Evolutionary conservation across 2,329 filamentous ascomycete species (phyloP).

Genomic region (Dactylellina drechsleri): DNA sequence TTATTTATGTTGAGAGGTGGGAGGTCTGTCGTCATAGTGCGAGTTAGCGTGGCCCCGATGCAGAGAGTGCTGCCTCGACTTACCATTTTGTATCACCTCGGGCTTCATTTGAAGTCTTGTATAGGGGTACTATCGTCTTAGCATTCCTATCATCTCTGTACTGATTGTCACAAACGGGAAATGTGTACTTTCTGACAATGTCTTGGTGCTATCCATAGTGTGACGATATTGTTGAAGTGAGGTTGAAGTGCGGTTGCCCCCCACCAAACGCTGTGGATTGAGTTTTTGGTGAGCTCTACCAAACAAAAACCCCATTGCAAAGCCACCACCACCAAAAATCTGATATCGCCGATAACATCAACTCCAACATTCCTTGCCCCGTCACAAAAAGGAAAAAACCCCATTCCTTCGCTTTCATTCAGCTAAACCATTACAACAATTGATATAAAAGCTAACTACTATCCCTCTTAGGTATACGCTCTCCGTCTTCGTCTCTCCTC

Average conservation of each 20-base stretch:
- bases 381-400: slow-evolving; percentile 34
- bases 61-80: slow-evolving; percentile 37
- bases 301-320: neutral
- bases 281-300: slow-evolving; percentile 31
- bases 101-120: neutral
- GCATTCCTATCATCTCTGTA: too few species aligned
- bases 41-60: slow-evolving; percentile 29
- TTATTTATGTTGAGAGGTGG: slow-evolving; percentile 30
- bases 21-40: slow-evolving; percentile 39
- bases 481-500: slow-evolving; percentile 2
- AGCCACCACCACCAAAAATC: slow-evolving; percentile 18
- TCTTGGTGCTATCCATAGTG: neutral
- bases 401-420: slow-evolving; percentile 21
- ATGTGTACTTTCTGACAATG: neutral
- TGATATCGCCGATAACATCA: slow-evolving; percentile 45
- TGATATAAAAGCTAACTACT: slow-evolving; percentile 43
- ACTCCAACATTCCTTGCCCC: slow-evolving; percentile 21
- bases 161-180: neutral
- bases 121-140: too few species aligned
- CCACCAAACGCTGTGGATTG: slow-evolving; percentile 16
- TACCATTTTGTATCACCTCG: slow-evolving; percentile 21
- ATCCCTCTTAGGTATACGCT: slow-evolving; percentile 20
- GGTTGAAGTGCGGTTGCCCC: neutral
- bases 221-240: neutral
- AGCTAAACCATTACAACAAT: neutral